Conservation (phyloP, 257 asterid species). For the Cordia subcordata region DNA sequence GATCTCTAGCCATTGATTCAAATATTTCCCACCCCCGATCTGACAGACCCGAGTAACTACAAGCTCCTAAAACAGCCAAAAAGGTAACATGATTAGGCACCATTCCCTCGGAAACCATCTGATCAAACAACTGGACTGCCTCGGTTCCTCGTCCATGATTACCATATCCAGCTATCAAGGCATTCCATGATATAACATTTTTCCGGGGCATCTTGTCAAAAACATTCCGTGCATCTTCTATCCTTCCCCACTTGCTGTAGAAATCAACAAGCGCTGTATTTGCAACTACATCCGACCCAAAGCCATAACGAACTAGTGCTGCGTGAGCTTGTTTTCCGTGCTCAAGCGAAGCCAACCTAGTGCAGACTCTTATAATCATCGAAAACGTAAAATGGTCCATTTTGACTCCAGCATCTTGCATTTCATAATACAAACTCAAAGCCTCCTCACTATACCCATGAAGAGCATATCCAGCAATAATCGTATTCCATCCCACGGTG, state of each 20-base stretch:
- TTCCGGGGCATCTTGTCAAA: conserved; percentile 68
- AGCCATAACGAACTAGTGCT: conserved; percentile 71
- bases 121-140: conserved; percentile 66
- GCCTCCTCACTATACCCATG: conserved; percentile 84
- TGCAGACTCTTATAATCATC: conserved; percentile 56
- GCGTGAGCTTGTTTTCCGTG: conserved; percentile 95
- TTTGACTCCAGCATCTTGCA: conserved; percentile 66
- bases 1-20: conserved; percentile 63
- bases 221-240: conserved; percentile 71
- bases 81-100: conserved; percentile 80
- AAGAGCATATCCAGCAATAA: conserved; percentile 67
- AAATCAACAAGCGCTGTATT: conserved; percentile 83
- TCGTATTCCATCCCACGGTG: conserved; percentile 77
- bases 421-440: conserved; percentile 58
- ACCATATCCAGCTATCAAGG: conserved; percentile 77
- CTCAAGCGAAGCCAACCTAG: conserved; percentile 74
- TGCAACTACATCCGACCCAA: conserved; percentile 61
- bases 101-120: conserved; percentile 58
- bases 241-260: conserved; percentile 88
- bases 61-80: conserved; percentile 71
- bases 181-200: conserved; percentile 76
- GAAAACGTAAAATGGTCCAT: conserved; percentile 80
- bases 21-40: conserved; percentile 71
- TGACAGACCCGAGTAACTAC: conserved; percentile 69
- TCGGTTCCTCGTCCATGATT: conserved; percentile 68